Evolutionary conservation across 371 early-diverging fungal genomes (phyloP), one percentile per base, ranked within the genome.

Genomic region (Mycotypha africana): DNA sequence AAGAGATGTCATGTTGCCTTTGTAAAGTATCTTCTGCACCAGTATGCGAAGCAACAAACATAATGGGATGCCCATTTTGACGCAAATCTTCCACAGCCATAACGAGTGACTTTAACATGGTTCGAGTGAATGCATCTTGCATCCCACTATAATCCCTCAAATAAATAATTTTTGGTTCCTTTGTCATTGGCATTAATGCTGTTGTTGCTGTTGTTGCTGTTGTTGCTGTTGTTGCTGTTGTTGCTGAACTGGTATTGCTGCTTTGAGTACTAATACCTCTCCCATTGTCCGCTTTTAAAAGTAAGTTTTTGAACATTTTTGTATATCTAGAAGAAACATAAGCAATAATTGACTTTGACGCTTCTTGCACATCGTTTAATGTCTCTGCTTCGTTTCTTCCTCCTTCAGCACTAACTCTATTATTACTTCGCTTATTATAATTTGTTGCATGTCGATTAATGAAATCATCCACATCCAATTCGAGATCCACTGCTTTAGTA

Each of bases 131-230:
- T 4, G 60, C 51, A 9, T 69, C 73, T 16, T 69, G 53, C 51
- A 76, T 74, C 3, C 64, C 65, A 11, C 60, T 61, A 46, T 68
- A 70, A 31, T 79, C 79, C 33, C 72, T 59, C 35, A 79, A 38
- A 31, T 73, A 75, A 19, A 79, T 45, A 22, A 70, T 70, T 52
- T 69, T 38, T 40, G 21, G 16, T 53, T 20, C 32, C 49, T 45
- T 26, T 11, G 21, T 16, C 38, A 34, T n/a, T 28, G 11, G 1
- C 41, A 34, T 15, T 34, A 14, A 35, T n/a, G n/a, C n/a, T n/a
- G n/a, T n/a, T 40, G 21, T 20, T 53, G 19, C 32, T 51, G 41
- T 26, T 11, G 21, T 16, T 42, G 38, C 15, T 28, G 11, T 2
- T 43, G 31, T 15, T 34, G 14, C 39, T n/a, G n/a, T n/a, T n/a